A percentile compares a stretch with the other conserved stretches of the same genome.
phyloP scores from a whole-genome alignment of 2,329 filamentous ascomycete genomes.

The Penicillium glabrum region DNA sequence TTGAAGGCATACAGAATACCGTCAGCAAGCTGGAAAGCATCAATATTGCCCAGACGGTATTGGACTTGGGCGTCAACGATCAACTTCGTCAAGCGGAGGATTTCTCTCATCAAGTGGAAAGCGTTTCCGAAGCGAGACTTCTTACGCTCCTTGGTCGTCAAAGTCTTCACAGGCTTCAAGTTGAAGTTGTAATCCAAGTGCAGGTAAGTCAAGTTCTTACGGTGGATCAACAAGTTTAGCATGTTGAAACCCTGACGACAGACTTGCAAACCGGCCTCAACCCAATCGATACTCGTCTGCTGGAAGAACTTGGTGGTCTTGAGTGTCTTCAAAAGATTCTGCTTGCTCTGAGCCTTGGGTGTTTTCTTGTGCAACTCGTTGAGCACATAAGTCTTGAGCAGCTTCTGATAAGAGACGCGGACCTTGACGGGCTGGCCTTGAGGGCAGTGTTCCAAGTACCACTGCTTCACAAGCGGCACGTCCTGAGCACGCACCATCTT shows the following conservation, averaged over 20 bases:
- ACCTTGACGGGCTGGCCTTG: constrained; percentile 93
- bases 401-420: constrained; percentile 95
- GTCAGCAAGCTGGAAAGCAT: constrained; percentile 97
- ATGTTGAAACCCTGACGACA: constrained; percentile 99
- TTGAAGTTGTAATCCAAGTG: constrained; percentile 99
- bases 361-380: constrained; percentile 97
- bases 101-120: constrained; percentile 98
- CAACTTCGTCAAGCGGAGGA: constrained; percentile 89
- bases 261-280: constrained; percentile 96
- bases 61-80: constrained; percentile 99
- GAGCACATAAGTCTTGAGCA: constrained; percentile 92
- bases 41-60: constrained; percentile 95
- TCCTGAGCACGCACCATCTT: constrained; percentile 97
- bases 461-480: constrained; percentile 94
- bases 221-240: constrained; percentile 94
- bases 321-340: constrained; percentile 82
- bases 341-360: constrained; percentile 92
- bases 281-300: constrained; percentile 98
- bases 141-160: constrained; percentile 98
- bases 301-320: constrained; percentile 99
- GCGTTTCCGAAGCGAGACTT: constrained; percentile 99
- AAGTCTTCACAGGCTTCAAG: constrained; percentile 95
- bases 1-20: constrained; percentile 99
- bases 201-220: constrained; percentile 96
- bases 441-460: constrained; percentile 95